Conservation (phyloP, 495 filamentous ascomycete genomes). For the Staphylotrichum longicolle region DNA sequence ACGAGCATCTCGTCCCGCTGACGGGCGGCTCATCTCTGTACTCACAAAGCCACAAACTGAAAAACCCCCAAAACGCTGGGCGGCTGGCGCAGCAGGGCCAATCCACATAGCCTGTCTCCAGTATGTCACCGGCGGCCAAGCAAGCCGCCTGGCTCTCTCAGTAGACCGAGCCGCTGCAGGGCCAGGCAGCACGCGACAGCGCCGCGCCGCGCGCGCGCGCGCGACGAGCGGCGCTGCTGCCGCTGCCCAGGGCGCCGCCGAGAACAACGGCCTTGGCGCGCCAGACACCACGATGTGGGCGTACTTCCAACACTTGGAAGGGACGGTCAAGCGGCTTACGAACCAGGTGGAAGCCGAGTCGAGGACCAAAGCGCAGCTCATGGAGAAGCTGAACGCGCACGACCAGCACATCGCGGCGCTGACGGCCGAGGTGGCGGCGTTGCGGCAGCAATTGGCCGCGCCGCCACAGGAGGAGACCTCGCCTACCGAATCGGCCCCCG, state of each 20-base stretch:
- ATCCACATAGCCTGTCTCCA: no score
- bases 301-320: constrained; percentile 53
- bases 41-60: constrained; percentile 68
- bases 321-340: constrained; percentile 41
- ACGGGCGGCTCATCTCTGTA: constrained; percentile 61
- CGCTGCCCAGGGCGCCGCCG: constrained; percentile 34
- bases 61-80: constrained; percentile 84
- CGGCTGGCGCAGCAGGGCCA: no score
- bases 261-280: constrained; percentile 43
- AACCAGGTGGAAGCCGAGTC: constrained; percentile 31
- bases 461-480: constrained; percentile 6
- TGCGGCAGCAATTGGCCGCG: constrained; percentile 23
- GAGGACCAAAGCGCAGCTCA: constrained; percentile 30
- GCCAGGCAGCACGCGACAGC: constrained; percentile 22
- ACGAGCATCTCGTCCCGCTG: constrained; percentile 49
- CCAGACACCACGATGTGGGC: constrained; percentile 47
- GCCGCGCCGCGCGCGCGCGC: constrained; percentile 25
- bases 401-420: constrained; percentile 36
- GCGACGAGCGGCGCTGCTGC: constrained; percentile 29
- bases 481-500: constrained; percentile 1
- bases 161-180: no score
- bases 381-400: constrained; percentile 42
- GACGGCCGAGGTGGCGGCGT: constrained; percentile 26
- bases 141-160: constrained; percentile 40
- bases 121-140: constrained; percentile 35